These are phyloP conservation scores for Nyssa sinensis DNA, from an alignment of 148 eudicot species.

Conservation along the genomic window DNA sequence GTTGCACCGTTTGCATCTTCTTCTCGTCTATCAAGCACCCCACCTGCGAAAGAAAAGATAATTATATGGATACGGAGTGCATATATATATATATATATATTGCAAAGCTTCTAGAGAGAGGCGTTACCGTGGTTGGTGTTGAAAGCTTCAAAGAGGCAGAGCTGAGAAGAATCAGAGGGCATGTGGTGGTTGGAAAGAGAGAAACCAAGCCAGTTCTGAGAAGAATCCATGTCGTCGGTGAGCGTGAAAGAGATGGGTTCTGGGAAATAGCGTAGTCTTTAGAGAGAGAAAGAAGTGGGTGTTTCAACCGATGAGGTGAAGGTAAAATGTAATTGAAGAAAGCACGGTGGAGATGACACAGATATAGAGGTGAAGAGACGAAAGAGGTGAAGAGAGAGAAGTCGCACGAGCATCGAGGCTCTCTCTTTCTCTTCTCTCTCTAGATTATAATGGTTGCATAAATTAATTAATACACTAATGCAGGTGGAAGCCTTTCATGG, in stretches of 20 bases:
- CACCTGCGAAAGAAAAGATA: conserved; percentile 4
- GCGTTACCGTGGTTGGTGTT: conserved; percentile 2
- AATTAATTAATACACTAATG: not conserved
- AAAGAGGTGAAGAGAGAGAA: not conserved
- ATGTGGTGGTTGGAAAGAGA: conserved; percentile 40
- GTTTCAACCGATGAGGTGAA: conserved; percentile 10
- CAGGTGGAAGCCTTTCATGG: conserved; percentile 23
- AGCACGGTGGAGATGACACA: conserved; percentile 4
- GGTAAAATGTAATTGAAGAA: not conserved
- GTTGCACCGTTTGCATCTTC: conserved; percentile 8
- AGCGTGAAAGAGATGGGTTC: conserved; percentile 20
- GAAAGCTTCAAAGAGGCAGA: conserved; percentile 23
- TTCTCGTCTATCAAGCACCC: conserved; percentile 9
- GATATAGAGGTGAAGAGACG: conserved; percentile 16
- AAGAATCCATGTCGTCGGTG: conserved; percentile 30
- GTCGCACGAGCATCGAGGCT: conserved; percentile 16
- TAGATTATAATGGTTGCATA: not conserved
- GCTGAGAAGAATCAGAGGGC: conserved; percentile 21
- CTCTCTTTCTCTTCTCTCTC: conserved; percentile 7
- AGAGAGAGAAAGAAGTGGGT: conserved; percentile 19
- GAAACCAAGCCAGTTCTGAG: conserved; percentile 44
- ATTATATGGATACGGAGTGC: not conserved
- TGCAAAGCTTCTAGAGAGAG: not conserved
- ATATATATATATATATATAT: not conserved
- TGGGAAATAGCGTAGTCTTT: conserved; percentile 21